Conservation (phyloP, 495 filamentous ascomycete species). For the Parmelia sp. region DNA sequence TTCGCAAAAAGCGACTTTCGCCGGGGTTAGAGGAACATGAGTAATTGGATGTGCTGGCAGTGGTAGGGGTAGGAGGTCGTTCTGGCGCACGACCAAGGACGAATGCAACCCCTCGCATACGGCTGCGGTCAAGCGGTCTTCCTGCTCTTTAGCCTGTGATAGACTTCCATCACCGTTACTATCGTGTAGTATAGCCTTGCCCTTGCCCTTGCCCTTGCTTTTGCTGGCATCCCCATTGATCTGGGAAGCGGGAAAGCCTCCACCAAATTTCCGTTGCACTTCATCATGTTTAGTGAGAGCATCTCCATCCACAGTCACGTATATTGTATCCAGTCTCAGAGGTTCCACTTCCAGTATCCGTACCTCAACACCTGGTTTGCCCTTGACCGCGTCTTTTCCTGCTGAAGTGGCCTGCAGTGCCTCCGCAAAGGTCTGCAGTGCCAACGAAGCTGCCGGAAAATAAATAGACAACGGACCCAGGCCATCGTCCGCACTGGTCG, state of each 20-base stretch:
- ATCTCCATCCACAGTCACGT: constrained; percentile 76
- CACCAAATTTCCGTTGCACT: constrained; percentile 56
- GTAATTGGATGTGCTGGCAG: constrained; percentile 84
- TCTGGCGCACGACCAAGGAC: constrained; percentile 70
- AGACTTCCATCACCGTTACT: constrained; percentile 29
- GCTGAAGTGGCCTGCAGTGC: constrained; percentile 49
- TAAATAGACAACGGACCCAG: constrained; percentile 56
- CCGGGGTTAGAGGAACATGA: constrained; percentile 73
- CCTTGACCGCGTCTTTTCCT: constrained; percentile 38
- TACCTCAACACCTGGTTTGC: constrained; percentile 58
- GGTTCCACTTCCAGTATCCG: constrained; percentile 73
- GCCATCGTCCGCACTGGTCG: neutral
- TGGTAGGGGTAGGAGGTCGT: constrained; percentile 77
- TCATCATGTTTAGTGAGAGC: constrained; percentile 57
- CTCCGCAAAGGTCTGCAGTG: constrained; percentile 75
- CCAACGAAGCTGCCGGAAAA: constrained; percentile 73
- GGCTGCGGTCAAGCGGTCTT: constrained; percentile 66
- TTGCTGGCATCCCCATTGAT: constrained; percentile 37
- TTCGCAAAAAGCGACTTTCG: constrained; percentile 57
- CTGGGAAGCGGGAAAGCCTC: constrained; percentile 44
- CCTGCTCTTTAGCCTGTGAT: constrained; percentile 42
- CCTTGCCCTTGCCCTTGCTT: constrained; percentile 33
- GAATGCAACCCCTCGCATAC: constrained; percentile 65
- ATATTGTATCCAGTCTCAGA: constrained; percentile 72
- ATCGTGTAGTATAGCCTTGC: constrained; percentile 29